Conservation (phyloP, 2,329 filamentous ascomycete species). For the Phoma herbarum region DNA sequence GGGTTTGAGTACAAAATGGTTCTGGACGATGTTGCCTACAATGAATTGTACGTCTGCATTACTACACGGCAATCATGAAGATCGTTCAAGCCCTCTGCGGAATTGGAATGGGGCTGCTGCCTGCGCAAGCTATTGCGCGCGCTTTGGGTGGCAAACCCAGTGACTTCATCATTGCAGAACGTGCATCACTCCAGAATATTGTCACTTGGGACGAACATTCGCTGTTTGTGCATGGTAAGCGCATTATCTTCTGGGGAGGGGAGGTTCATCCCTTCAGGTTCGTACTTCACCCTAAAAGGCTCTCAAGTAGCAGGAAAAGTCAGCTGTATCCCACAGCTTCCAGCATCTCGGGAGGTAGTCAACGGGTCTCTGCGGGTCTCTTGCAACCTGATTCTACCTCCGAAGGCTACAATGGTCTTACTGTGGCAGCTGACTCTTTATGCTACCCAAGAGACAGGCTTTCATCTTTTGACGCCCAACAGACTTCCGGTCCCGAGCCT, state of each 20-base stretch:
- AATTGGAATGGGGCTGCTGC: constrained; percentile 10
- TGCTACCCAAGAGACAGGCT: background rate
- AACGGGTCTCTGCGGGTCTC: background rate
- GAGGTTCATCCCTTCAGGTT: constrained; percentile 73
- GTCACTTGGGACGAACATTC: constrained; percentile 77
- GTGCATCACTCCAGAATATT: constrained; percentile 62
- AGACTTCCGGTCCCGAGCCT: constrained; percentile 67
- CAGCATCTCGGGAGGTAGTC: background rate
- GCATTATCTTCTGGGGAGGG: constrained; percentile 73
- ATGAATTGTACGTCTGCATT: background rate
- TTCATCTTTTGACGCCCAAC: too few species aligned
- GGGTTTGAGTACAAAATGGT: constrained; percentile 4
- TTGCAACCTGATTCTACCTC: background rate
- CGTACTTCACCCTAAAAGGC: background rate
- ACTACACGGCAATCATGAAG: constrained; percentile 9
- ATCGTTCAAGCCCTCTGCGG: constrained; percentile 1
- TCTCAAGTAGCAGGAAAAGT: background rate
- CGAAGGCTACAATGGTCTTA: background rate
- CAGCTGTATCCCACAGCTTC: too few species aligned
- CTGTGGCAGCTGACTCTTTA: background rate
- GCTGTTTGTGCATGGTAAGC: constrained; percentile 72
- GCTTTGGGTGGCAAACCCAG: constrained; percentile 59
- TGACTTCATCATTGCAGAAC: constrained; percentile 56
- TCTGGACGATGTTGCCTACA: background rate
- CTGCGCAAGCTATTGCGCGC: constrained; percentile 40